These are phyloP conservation scores for Elsinoe arachidis DNA, from an alignment of 2,329 filamentous ascomycete species.

Conservation along the genomic window DNA sequence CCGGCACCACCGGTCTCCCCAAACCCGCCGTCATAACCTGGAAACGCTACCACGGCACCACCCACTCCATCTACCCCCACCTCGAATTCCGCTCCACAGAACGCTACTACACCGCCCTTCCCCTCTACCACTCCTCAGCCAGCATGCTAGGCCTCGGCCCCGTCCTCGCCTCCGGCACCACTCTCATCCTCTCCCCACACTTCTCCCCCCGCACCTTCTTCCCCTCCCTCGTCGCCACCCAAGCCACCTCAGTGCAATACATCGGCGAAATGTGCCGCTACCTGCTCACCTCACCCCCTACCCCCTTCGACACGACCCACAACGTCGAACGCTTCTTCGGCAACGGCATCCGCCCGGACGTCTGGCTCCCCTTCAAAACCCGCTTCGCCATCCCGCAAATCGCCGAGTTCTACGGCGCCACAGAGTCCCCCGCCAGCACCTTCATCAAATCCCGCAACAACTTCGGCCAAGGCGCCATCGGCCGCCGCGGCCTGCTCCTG, in stretches of 20 bases:
- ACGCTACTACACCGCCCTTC: conserved; percentile 81
- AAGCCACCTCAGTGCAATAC: conserved; percentile 74
- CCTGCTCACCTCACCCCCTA: conserved; percentile 57
- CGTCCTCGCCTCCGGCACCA: conserved; percentile 55
- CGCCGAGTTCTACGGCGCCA: conserved; percentile 32
- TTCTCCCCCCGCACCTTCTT: conserved; percentile 74
- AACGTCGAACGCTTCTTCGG: conserved; percentile 68
- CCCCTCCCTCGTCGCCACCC: conserved; percentile 60
- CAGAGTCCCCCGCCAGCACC: conserved; percentile 51
- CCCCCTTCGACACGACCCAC: conserved; percentile 63
- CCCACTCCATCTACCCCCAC: conserved; percentile 21
- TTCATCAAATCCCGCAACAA: conserved; percentile 70
- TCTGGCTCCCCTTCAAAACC: conserved; percentile 76
- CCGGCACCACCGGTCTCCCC: conserved; percentile 75
- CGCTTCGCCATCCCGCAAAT: conserved; percentile 45
- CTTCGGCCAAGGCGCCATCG: conserved; percentile 67
- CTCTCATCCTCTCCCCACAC: conserved; percentile 63
- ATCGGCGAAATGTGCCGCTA: conserved; percentile 84
- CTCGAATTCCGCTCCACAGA: conserved; percentile 61
- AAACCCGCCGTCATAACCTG: conserved; percentile 44
- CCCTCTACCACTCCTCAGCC: conserved; percentile 78
- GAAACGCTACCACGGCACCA: conserved; percentile 23
- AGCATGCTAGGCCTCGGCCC: conserved; percentile 59
- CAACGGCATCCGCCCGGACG: conserved; percentile 75
- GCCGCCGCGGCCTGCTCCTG: conserved; percentile 58